Evolutionary conservation across 345 rosid species (phyloP), one percentile per base, ranked within the genome.

Genomic region (Nephelium lappaceum): DNA sequence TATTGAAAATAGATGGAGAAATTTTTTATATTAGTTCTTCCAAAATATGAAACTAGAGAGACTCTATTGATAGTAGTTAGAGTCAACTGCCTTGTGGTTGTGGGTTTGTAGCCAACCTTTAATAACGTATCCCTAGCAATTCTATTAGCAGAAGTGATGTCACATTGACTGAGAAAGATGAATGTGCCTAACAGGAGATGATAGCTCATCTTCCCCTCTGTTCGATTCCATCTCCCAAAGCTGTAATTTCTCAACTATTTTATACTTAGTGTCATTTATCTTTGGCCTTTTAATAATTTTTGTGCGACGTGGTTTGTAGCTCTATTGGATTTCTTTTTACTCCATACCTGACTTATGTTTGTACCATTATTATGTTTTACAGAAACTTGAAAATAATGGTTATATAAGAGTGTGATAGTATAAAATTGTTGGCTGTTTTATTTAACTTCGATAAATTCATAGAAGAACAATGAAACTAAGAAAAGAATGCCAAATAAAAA

Each of bases 171-270:
- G 98, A 96, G 89, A 96, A 90, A 82, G 98, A 96, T 86, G 98
- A 93, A 85, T 94, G 86, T 83, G 99, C 98, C 49, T 94, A 96
- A 85, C 99, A 96, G 86, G 99, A 96, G 90, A 96, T 96, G 99
- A 96, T 96, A 73, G 86, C 95, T 53, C 99, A 96, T 87, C 93
- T 96, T 77, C 98, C 99, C 64, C 91, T 96, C 39, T 96, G 99
- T 83, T 96, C 97, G 0, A 84, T 92, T 77, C 88, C 89, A 42
- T 90, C 93, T 67, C 99, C 98, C 5, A 96, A 89, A 88, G 85
- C 81, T 79, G 99, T 96, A 86, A 81, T 71, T 67, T 74, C 18
- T 8, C 51, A 31, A 67, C 3, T 11, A 21, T 19, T 61, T 73
- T 57, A 57, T 11, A 68, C 76, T 24, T 10, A 24, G 61, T 67